phyloP scores from a whole-genome alignment of 192 early-diverging fungal genomes.

The Phycomyces nitens region DNA sequence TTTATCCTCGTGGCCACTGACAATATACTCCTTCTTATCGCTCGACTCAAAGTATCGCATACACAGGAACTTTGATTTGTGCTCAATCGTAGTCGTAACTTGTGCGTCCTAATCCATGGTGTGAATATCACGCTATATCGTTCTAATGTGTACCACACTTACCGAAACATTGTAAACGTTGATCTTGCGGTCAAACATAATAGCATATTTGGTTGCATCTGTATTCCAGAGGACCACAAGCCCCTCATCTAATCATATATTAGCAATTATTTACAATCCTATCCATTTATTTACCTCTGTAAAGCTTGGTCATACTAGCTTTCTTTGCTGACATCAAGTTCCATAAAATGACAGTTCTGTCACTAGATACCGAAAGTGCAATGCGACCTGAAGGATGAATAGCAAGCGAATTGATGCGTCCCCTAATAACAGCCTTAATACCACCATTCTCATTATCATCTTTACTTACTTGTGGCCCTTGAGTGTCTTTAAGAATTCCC shows the following conservation, averaged over 20 bases:
- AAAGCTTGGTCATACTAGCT: slow-evolving; percentile 52
- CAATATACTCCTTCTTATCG: slow-evolving; percentile 46
- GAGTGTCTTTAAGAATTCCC: slow-evolving; percentile 90
- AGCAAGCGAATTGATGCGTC: slow-evolving; percentile 72
- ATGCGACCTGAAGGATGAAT: slow-evolving; percentile 96
- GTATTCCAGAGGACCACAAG: slow-evolving; percentile 52
- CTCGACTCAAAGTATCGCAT: slow-evolving; percentile 37
- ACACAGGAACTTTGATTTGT: slow-evolving; percentile 32
- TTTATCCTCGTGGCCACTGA: slow-evolving; percentile 62
- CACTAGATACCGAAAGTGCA: slow-evolving; percentile 76
- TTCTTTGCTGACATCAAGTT: slow-evolving; percentile 73
- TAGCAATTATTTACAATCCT: slow-evolving; percentile 1
- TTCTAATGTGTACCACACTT: slow-evolving; percentile 26
- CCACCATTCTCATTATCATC: neutral
- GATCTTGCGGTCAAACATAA: slow-evolving; percentile 53
- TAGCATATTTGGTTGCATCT: slow-evolving; percentile 53
- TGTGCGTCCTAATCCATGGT: slow-evolving; percentile 33
- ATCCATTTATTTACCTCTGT: slow-evolving; percentile 32
- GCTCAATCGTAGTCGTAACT: slow-evolving; percentile 21
- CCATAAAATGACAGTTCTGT: slow-evolving; percentile 71
- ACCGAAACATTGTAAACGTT: slow-evolving; percentile 56
- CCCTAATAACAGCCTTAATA: slow-evolving; percentile 39
- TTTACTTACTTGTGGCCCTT: slow-evolving; percentile 67
- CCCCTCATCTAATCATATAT: slow-evolving; percentile 41
- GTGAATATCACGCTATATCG: slow-evolving; percentile 22